Evolutionary conservation across 768 basidiomycete species (phyloP).

Genomic region (Termitomyces titanicus): DNA sequence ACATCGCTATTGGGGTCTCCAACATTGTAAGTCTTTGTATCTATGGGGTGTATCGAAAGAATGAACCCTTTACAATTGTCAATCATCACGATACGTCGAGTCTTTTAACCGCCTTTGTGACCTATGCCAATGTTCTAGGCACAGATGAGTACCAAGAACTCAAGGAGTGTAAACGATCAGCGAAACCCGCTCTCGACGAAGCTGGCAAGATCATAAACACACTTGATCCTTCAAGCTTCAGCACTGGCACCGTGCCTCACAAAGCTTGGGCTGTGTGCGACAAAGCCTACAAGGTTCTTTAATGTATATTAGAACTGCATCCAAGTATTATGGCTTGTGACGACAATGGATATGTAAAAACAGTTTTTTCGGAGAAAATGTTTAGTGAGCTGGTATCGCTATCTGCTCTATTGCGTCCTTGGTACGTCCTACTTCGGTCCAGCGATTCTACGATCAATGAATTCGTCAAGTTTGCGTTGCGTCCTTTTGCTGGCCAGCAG

Average conservation of each 20-base stretch:
- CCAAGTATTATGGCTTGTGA: too few species aligned
- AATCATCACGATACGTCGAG: not conserved
- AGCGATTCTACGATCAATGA: slow-evolving; percentile 9
- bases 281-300: too few species aligned
- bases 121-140: not conserved
- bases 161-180: not conserved
- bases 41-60: not conserved
- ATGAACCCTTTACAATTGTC: not conserved
- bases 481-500: slow-evolving; percentile 2
- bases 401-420: too few species aligned
- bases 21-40: not conserved
- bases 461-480: slow-evolving; percentile 8
- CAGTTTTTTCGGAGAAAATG: too few species aligned
- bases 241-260: too few species aligned
- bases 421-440: not conserved
- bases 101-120: not conserved
- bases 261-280: too few species aligned
- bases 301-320: too few species aligned
- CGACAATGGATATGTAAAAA: too few species aligned
- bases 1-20: not conserved
- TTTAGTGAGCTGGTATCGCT: not conserved
- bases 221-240: not conserved
- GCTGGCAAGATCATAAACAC: not conserved
- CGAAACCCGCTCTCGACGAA: not conserved
- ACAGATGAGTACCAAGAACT: not conserved